Evolutionary conservation across 805 yeast species (phyloP), one percentile per base, ranked within the genome.

Genomic region (Nakazawaea wyomingensis): DNA sequence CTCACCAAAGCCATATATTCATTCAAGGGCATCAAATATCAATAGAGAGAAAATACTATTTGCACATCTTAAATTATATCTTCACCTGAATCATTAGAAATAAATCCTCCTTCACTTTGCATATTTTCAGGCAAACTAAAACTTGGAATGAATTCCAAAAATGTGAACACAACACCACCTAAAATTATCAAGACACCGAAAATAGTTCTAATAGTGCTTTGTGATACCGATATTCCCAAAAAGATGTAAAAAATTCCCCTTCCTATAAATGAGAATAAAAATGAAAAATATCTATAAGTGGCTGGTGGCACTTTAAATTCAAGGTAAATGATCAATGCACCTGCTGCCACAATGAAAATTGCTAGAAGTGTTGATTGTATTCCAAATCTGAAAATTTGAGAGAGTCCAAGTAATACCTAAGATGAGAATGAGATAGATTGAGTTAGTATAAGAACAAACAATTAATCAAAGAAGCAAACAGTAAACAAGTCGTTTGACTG

Each of bases 111-210:
- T 34, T 69, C 80, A 30, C 72, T 64, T 54, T 74, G 84, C 85
- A 88, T 86, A 63, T 83, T 86, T 45, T 76, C 84, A 16, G 96
- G 96, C 22, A 89, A 83, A 41, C 85, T 81, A 33, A 86, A 68
- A 47, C 84, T 75, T 16, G 90, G 88, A 21, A 85, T 61, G 39
- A 83, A 82, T 61, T 87, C 93, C 54, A 87, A 70, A 1, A 64
- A 76, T 38, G 72, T 57, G 61, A 70, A 87, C 3, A 62, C 74
- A 18, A 77, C 56, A 22, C 96, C 96, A 19, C 79, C 60, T 2
- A 77, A 32, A 31, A 77, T 71, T n/a, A 85, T 65, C 11, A 84
- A 39, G 8, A 82, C 49, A 2, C 82, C 82, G n/a, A 77, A 65
- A 34, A 85, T 57, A 30, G 76, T 54, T 50, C 88, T 72, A 48